These are phyloP conservation scores for Geotrichum candidum DNA, from an alignment of 1,139 yeast species.

Conservation along the genomic window DNA sequence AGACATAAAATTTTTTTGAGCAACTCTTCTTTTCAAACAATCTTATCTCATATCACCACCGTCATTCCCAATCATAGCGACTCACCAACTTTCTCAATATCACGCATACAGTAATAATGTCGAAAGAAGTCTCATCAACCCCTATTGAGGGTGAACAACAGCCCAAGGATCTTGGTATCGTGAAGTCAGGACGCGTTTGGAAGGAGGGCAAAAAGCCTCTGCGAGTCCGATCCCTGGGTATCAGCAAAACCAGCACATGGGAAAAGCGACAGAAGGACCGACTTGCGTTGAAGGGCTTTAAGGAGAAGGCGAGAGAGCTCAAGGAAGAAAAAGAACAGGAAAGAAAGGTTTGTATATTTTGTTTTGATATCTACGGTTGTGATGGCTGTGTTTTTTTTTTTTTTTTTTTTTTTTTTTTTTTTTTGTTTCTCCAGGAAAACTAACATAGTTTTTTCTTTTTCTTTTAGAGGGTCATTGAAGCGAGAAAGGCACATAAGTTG, in stretches of 20 bases:
- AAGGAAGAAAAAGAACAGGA: slow-evolving; percentile 36
- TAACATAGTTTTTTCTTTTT: neutral
- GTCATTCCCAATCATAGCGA: neutral
- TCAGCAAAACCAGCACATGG: slow-evolving; percentile 30
- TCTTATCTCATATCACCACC: neutral
- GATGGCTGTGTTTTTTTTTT: neutral
- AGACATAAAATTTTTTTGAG: neutral
- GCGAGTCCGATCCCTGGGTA: slow-evolving; percentile 27
- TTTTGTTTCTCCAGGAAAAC: neutral
- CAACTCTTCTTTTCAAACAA: neutral
- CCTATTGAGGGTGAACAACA: neutral
- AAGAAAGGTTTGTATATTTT: slow-evolving; percentile 22
- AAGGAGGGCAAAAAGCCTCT: slow-evolving; percentile 34
- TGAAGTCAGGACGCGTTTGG: slow-evolving; percentile 32
- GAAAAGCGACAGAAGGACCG: slow-evolving; percentile 32
- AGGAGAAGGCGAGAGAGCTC: slow-evolving; percentile 35
- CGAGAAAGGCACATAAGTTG: slow-evolving; percentile 34
- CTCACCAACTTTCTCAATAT: neutral
- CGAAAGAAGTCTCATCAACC: neutral
- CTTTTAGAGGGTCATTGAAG: slow-evolving; percentile 22
- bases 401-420: neutral
- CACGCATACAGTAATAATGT: neutral
- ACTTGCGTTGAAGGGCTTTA: slow-evolving; percentile 28
- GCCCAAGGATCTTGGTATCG: slow-evolving; percentile 1
- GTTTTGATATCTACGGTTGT: no score